Evolutionary conservation across 129 eudicot genomes (phyloP).

Genomic region (Lonicera japonica): DNA sequence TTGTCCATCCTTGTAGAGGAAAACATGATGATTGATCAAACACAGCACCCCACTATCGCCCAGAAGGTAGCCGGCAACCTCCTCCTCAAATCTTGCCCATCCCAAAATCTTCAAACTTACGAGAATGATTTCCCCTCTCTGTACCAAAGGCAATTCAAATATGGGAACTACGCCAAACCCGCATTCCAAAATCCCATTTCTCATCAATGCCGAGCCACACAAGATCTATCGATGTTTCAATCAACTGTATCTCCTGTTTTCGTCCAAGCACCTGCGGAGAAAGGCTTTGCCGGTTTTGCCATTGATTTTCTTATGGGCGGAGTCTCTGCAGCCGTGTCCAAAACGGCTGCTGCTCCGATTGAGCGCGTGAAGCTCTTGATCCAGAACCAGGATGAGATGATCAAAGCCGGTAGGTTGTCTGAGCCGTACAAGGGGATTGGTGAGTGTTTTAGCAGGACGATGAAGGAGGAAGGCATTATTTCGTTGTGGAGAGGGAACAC

Average conservation of each 20-base stretch:
- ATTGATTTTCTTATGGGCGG: constrained; percentile 60
- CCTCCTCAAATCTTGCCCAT: constrained; percentile 18
- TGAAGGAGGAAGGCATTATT: constrained; percentile 39
- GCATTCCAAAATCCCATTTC: constrained; percentile 28
- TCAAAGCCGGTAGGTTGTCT: constrained; percentile 39
- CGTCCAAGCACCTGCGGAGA: constrained; percentile 44
- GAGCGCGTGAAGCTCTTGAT: constrained; percentile 44
- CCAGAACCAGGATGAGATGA: constrained; percentile 57
- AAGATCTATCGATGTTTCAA: constrained; percentile 22
- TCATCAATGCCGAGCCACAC: constrained; percentile 13
- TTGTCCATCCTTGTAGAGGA: neutral
- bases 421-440: constrained; percentile 48
- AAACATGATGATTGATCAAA: constrained; percentile 29
- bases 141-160: constrained; percentile 25
- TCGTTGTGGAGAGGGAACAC: constrained; percentile 57
- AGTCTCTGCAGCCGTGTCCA: constrained; percentile 49
- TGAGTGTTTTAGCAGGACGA: constrained; percentile 43
- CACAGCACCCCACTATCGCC: constrained; percentile 31
- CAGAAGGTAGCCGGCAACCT: constrained; percentile 29
- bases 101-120: constrained; percentile 11
- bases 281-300: constrained; percentile 34
- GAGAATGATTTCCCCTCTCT: constrained; percentile 15
- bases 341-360: constrained; percentile 56
- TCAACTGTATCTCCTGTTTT: constrained; percentile 25
- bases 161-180: constrained; percentile 29